Base-by-base conservation (phyloP, 805 yeast species). In the Starmerella riodocensis region DNA sequence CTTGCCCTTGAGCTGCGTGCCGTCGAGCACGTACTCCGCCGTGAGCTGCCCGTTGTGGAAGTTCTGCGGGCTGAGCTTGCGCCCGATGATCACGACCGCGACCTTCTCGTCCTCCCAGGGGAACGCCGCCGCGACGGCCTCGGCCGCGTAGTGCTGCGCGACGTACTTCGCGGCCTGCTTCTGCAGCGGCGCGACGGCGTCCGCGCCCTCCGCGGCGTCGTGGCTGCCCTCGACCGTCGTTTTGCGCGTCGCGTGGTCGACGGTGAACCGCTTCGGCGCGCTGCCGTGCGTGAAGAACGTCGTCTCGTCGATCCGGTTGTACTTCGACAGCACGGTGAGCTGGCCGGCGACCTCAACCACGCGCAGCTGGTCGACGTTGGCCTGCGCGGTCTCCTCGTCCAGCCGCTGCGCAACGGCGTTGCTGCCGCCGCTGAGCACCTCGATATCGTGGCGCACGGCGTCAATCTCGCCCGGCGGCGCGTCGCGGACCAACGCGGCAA, bases 21-120 rank as follows among this genome's bases (percentile, higher is more conserved):
- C 45, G 50, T 67, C 57, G 41, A 70, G 63, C 6, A 61, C 54
- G 59, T 83, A 85, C 44, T 64, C 62, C 1, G 93, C 76, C 38
- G 65, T 71, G 95, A 96, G 85, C 55, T 75, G 72, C 6, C 97
- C 97, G 52, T 84, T 84, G 72, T 86, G 82, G 62, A 67, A 85
- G 63, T 88, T 88, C 29, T 70, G 67, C 33, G 80, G 74, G 57
- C 78, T 83, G 49, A 74, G 65, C 58, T 74, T 76, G 49, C 74
- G 77, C 39, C 88, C 93, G 34, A 78, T 68, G 20, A 85, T 66
- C 6, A 80, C 65, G 6, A 85, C 51, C 9, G 59, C 64, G 17
- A 54, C 41, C 21, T 22, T 40, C n/a, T n/a, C n/a, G 30, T 53
- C 52, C n/a, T 52, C 52, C 3, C 52, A 47, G 29, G 41, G 63